A percentile compares a stretch with the other conserved stretches of the same genome.
These are phyloP conservation scores for Ascochyta pisi DNA, from an alignment of 2,329 filamentous ascomycete genomes.

Conservation along the genomic window DNA sequence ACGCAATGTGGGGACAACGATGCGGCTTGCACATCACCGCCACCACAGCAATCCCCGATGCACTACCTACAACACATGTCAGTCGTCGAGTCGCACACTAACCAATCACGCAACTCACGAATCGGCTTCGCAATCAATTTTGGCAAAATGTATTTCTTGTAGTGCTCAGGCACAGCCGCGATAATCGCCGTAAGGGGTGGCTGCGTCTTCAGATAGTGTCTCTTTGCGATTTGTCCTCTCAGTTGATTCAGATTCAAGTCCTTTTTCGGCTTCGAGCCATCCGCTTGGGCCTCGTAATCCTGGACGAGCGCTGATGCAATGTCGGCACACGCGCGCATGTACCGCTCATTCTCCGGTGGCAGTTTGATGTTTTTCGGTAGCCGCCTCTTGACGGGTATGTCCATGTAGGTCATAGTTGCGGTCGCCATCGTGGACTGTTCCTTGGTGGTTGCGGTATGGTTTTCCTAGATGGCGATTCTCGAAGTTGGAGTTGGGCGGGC, in stretches of 20 bases:
- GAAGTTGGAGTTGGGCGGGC: constrained; percentile 28
- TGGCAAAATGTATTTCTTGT: constrained; percentile 98
- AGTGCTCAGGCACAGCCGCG: constrained; percentile 97
- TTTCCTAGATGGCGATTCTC: constrained; percentile 30
- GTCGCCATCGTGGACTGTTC: constrained; percentile 56
- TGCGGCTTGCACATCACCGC: constrained; percentile 99
- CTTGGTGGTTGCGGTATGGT: constrained; percentile 11
- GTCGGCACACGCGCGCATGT: constrained; percentile 91
- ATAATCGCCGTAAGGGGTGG: constrained; percentile 97
- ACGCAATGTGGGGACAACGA: constrained; percentile 95
- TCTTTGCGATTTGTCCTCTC: constrained; percentile 86
- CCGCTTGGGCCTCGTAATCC: constrained; percentile 83
- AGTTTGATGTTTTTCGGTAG: constrained; percentile 76
- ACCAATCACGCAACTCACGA: constrained; percentile 58
- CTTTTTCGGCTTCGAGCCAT: constrained; percentile 74
- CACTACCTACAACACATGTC: constrained; percentile 68
- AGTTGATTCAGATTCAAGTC: constrained; percentile 94
- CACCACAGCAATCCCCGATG: constrained; percentile 95
- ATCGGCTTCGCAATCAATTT: constrained; percentile 98
- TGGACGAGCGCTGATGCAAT: constrained; percentile 94
- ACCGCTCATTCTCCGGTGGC: constrained; percentile 91
- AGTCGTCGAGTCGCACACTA: not conserved
- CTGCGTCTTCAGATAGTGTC: constrained; percentile 85
- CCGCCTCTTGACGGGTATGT: constrained; percentile 57
- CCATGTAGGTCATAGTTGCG: constrained; percentile 66